Conservation (phyloP, 176 grass and related monocot genomes). For the Lolium multiflorum region DNA sequence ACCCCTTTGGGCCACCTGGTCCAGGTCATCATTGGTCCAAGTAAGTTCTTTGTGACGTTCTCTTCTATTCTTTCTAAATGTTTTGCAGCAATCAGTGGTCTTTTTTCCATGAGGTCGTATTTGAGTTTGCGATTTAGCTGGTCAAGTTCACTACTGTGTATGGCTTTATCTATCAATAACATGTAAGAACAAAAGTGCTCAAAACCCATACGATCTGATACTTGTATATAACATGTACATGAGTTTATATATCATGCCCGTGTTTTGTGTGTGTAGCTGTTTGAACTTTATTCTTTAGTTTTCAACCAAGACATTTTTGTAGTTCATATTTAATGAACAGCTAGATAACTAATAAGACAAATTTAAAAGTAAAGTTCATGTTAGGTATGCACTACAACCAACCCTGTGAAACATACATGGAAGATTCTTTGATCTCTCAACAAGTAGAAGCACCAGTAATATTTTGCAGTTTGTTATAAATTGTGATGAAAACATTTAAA, state of each 20-base stretch:
- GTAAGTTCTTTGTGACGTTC: conserved; percentile 51
- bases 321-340: conserved; percentile 12
- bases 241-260: not conserved
- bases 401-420: not conserved
- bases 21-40: conserved; percentile 69
- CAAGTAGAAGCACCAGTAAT: not conserved
- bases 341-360: not conserved
- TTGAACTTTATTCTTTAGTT: conserved; percentile 27
- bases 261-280: not conserved
- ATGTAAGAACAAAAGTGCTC: not conserved
- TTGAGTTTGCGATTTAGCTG: not conserved
- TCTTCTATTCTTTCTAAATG: conserved; percentile 9
- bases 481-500: conserved; percentile 17
- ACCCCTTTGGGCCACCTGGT: conserved; percentile 58
- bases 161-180: conserved; percentile 24
- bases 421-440: not conserved
- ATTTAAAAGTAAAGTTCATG: conserved; percentile 7
- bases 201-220: not conserved
- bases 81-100: conserved; percentile 7
- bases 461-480: not conserved
- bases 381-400: not conserved
- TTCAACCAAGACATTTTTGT: conserved; percentile 1
- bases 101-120: conserved; percentile 12
- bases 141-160: conserved; percentile 1
- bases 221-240: conserved; percentile 8